A percentile compares a stretch with the other conserved stretches of the same genome.
These are phyloP conservation scores for Betula pendula DNA, from an alignment of 306 rosid genomes.

Conservation along the genomic window DNA sequence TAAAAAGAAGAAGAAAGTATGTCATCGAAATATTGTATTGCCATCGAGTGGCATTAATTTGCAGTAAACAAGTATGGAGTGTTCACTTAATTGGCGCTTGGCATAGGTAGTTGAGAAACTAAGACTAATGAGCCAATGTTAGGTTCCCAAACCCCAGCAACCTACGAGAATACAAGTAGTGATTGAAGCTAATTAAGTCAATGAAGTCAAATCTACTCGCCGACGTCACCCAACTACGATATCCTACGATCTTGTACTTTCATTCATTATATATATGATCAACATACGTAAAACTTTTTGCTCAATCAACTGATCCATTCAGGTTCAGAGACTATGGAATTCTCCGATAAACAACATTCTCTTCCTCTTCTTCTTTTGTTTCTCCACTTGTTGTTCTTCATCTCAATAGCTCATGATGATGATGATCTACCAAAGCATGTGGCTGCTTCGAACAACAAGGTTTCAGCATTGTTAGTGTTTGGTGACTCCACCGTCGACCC, in stretches of 20 bases:
- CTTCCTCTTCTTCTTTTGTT: constrained; percentile 17
- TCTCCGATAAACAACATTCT: constrained; percentile 2
- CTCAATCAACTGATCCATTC: too few relatives aligned
- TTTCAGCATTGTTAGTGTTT: constrained; percentile 62
- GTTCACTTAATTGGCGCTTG: not conserved
- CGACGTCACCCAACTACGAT: not conserved
- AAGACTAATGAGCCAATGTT: constrained; percentile 9
- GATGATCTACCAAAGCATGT: constrained; percentile 6
- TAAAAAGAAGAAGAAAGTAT: too few relatives aligned
- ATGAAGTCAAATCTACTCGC: not conserved
- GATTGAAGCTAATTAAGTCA: too few relatives aligned
- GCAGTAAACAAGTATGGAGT: too few relatives aligned
- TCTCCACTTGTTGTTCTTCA: constrained; percentile 19
- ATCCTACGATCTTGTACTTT: too few relatives aligned
- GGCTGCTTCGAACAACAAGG: not conserved
- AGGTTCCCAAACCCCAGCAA: constrained; percentile 38
- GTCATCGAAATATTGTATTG: too few relatives aligned
- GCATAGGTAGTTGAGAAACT: constrained; percentile 31
- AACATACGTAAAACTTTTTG: not conserved
- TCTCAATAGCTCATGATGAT: constrained; percentile 23
- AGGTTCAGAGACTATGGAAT: constrained; percentile 22
- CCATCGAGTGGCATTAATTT: too few relatives aligned
- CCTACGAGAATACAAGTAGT: not conserved
- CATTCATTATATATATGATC: too few relatives aligned
- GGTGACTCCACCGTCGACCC: constrained; percentile 86